These are phyloP conservation scores for Cadophora gregata DNA, from an alignment of 2,329 filamentous ascomycete species.

Conservation along the genomic window DNA sequence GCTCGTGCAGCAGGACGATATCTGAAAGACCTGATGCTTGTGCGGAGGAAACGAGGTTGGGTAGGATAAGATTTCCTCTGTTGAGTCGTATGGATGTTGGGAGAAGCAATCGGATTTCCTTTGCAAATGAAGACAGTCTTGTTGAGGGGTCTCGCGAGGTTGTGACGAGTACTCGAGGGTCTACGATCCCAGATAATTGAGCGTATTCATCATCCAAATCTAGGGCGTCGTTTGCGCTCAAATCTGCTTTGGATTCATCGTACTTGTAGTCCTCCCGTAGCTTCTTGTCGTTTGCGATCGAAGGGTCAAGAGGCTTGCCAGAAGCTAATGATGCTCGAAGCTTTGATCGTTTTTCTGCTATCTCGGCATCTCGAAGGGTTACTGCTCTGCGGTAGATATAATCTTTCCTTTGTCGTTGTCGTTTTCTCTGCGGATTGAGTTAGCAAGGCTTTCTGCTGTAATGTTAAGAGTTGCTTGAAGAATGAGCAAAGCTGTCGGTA, in stretches of 20 bases:
- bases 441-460: constrained; percentile 20
- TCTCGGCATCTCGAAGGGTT: constrained; percentile 87
- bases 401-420: constrained; percentile 80
- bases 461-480: neutral
- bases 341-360: constrained; percentile 88
- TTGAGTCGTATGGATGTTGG: constrained; percentile 90
- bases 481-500: neutral
- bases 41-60: constrained; percentile 83
- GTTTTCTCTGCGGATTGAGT: constrained; percentile 59
- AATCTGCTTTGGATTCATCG: constrained; percentile 80
- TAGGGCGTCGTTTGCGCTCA: constrained; percentile 69
- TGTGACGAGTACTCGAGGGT: constrained; percentile 87
- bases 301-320: constrained; percentile 82
- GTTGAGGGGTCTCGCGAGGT: constrained; percentile 89
- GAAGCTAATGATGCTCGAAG: constrained; percentile 85
- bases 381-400: constrained; percentile 92
- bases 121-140: constrained; percentile 86
- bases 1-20: constrained; percentile 87
- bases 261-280: constrained; percentile 91
- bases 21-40: constrained; percentile 83
- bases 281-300: constrained; percentile 84
- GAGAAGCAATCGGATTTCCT: constrained; percentile 84
- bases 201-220: constrained; percentile 90
- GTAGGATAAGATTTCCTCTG: constrained; percentile 86
- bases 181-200: constrained; percentile 87